phyloP scores from a whole-genome alignment of 177 flowering plant genomes.

The Tripterygium wilfordii region DNA sequence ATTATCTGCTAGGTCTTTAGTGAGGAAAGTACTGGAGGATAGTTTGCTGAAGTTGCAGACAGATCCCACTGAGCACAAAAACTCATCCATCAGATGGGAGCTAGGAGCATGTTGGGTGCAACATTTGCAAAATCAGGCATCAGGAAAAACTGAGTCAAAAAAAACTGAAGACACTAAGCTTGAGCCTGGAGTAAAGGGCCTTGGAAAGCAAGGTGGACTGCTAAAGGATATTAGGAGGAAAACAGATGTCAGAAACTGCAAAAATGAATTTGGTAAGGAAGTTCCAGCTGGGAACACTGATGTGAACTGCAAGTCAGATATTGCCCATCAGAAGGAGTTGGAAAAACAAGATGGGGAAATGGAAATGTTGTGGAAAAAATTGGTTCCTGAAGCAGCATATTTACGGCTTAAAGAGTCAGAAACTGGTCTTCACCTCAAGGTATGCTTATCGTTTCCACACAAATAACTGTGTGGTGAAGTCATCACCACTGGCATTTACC shows the following conservation, averaged over 20 bases:
- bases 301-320: constrained; percentile 27
- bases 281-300: constrained; percentile 18
- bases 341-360: constrained; percentile 51
- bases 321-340: constrained; percentile 32
- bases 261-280: constrained; percentile 46
- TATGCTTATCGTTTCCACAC: constrained; percentile 16
- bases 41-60: constrained; percentile 62
- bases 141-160: constrained; percentile 67
- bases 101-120: constrained; percentile 99
- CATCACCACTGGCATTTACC: too few relatives aligned
- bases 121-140: constrained; percentile 82
- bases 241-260: constrained; percentile 39
- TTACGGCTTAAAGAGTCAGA: constrained; percentile 79
- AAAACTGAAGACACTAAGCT: constrained; percentile 65
- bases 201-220: constrained; percentile 86
- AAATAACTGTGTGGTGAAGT: too few relatives aligned
- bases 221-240: constrained; percentile 80
- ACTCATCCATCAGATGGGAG: constrained; percentile 91
- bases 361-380: constrained; percentile 49
- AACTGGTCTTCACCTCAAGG: constrained; percentile 92
- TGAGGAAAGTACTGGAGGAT: constrained; percentile 47
- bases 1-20: constrained; percentile 39
- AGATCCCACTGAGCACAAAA: constrained; percentile 32
- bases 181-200: constrained; percentile 86
- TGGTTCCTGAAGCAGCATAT: constrained; percentile 69